These are phyloP conservation scores for Phallus indusiatus DNA, from an alignment of 768 basidiomycete species.

Conservation along the genomic window DNA sequence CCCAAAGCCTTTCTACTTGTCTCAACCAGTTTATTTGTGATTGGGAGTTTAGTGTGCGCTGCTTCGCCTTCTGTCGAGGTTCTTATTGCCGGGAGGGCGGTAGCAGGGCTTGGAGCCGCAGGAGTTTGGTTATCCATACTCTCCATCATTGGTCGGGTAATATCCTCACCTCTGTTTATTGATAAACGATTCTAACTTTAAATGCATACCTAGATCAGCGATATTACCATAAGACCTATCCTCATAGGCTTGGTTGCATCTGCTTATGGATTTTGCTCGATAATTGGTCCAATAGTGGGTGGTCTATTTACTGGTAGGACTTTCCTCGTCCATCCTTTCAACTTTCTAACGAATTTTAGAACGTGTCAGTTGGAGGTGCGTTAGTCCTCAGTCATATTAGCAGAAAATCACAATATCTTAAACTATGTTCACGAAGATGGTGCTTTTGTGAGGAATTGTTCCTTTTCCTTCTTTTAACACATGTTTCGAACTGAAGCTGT, in stretches of 20 bases:
- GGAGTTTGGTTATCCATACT: constrained; percentile 11
- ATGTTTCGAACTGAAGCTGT: too few relatives aligned
- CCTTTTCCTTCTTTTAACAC: too few relatives aligned
- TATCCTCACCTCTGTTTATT: background rate
- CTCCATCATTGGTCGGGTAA: constrained; percentile 8
- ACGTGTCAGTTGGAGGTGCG: constrained; percentile 1
- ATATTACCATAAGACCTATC: background rate
- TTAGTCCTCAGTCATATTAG: background rate
- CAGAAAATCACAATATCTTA: background rate
- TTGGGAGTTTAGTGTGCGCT: constrained; percentile 12
- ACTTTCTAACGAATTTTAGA: background rate
- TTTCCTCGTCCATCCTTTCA: background rate
- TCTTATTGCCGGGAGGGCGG: constrained; percentile 10
- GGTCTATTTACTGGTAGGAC: constrained; percentile 10
- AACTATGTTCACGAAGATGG: constrained; percentile 1
- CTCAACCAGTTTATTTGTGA: constrained; percentile 9
- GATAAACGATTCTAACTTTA: background rate
- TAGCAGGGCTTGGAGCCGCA: constrained; percentile 11
- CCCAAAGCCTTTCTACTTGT: constrained; percentile 22
- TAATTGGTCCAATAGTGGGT: constrained; percentile 11
- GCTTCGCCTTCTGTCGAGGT: constrained; percentile 8
- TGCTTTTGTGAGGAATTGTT: background rate
- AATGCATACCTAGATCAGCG: constrained; percentile 5
- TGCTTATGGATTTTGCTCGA: constrained; percentile 7
- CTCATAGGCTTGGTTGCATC: constrained; percentile 9